Evolutionary conservation across 2,329 filamentous ascomycete genomes (phyloP), one percentile per base, ranked within the genome.

Genomic region (Scedosporium dehoogii): DNA sequence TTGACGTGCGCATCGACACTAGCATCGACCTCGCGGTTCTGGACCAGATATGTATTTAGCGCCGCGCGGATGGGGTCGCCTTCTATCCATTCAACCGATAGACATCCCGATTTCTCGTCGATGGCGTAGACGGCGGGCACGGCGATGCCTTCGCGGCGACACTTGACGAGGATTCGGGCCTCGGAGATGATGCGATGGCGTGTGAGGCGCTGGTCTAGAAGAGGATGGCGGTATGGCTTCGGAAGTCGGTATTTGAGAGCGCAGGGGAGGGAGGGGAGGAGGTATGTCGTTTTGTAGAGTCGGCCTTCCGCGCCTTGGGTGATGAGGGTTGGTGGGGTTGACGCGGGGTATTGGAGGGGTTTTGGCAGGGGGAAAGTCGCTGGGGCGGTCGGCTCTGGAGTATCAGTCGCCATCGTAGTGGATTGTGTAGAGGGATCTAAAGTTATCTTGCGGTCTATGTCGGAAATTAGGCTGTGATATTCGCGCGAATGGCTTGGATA

Each of bases 221-320:
- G 85, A 4, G 92, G 90, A 75, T 99, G 94, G 21, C 94, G 85
- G 83, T 96, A 99, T 27, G 90, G 85, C 77, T 99, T 99, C 27
- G 86, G 81, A 0, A 93, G 92, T 0, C 94, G 90, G 80, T 96
- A 87, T 78, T 99, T 99, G 65, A 97, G 85, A 0, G 93, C 91
- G 71, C 87, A 89, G 14, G 88, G 84, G 9, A 84, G 79, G 63
- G 79, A 73, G 46, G 89, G 83, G 1, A 82, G 73, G 62, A 97
- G 86, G 76, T 91, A 96, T 62, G 85, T 87, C 18, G 91, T 93
- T 74, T 86, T 88, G 84, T 96, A 97, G 71, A 99, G 85, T 67
- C 93, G 91, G 64, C 91, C 92, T 84, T 99, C 94, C 72, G 94
- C 94, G 76, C 94, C 94, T 81, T 97, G 94, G 63, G 91, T 88